Evolutionary conservation across 805 yeast genomes (phyloP).

Genomic region (Candida sakaeoensis): DNA sequence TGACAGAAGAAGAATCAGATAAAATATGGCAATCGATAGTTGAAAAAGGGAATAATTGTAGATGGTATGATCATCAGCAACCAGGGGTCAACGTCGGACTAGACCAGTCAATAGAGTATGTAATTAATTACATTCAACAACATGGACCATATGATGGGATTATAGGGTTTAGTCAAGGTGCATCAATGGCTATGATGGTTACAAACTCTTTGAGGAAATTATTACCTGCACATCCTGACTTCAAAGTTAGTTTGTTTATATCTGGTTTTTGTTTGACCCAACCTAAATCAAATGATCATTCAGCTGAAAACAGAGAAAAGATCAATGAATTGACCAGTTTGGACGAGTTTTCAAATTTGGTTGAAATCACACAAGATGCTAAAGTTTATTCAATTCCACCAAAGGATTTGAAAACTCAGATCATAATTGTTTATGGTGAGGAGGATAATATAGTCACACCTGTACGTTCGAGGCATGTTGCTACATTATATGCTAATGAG

Average conservation of each 20-base stretch:
- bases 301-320: slow-evolving; percentile 12
- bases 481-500: slow-evolving; percentile 14
- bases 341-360: slow-evolving; percentile 18
- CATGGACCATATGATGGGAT: slow-evolving; percentile 43
- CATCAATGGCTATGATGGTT: slow-evolving; percentile 32
- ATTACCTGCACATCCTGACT: slow-evolving; percentile 22
- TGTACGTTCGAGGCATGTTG: slow-evolving; percentile 24
- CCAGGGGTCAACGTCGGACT: slow-evolving; percentile 23
- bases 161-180: slow-evolving; percentile 43
- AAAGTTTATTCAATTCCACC: slow-evolving; percentile 18
- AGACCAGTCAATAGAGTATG: slow-evolving; percentile 22
- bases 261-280: slow-evolving; percentile 36
- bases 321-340: slow-evolving; percentile 21
- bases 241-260: slow-evolving; percentile 26
- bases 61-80: slow-evolving; percentile 33
- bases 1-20: slow-evolving; percentile 22
- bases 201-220: slow-evolving; percentile 20
- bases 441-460: slow-evolving; percentile 32
- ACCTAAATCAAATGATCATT: slow-evolving; percentile 16
- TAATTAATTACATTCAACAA: slow-evolving; percentile 23
- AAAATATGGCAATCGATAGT: slow-evolving; percentile 31
- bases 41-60: slow-evolving; percentile 24
- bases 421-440: slow-evolving; percentile 28
- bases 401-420: slow-evolving; percentile 17
- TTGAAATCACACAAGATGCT: slow-evolving; percentile 17